Evolutionary conservation across 495 filamentous ascomycete genomes (phyloP).

Genomic region (Staphylotrichum longicolle): DNA sequence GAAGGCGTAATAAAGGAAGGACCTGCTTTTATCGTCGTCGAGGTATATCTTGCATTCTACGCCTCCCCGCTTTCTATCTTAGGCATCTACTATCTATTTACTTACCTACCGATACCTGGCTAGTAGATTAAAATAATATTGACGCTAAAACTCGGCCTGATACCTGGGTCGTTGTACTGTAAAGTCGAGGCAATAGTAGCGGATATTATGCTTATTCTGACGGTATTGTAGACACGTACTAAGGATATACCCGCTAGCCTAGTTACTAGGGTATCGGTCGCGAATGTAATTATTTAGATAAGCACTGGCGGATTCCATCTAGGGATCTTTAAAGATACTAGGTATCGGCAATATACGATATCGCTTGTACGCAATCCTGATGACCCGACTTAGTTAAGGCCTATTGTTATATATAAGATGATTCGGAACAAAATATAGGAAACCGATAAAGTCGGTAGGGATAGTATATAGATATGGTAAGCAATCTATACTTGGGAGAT

Average conservation of each 20-base stretch:
- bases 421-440: slow-evolving; percentile 5
- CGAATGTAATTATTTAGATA: not conserved
- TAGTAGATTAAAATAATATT: slow-evolving; percentile 5
- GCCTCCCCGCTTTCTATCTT: not conserved
- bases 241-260: slow-evolving; percentile 8
- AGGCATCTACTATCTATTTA: slow-evolving; percentile 1
- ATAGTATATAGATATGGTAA: slow-evolving; percentile 9
- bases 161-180: not conserved
- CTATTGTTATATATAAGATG: slow-evolving; percentile 7
- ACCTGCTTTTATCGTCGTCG: slow-evolving; percentile 5
- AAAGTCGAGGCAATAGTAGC: slow-evolving; percentile 9
- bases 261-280: slow-evolving; percentile 2
- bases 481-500: too few relatives aligned
- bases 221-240: not conserved
- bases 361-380: slow-evolving; percentile 1
- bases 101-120: slow-evolving; percentile 6
- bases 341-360: slow-evolving; percentile 1
- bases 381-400: slow-evolving; percentile 2
- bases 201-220: slow-evolving; percentile 7
- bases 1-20: slow-evolving; percentile 7
- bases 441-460: not conserved
- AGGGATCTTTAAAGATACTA: slow-evolving; percentile 5
- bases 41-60: slow-evolving; percentile 8
- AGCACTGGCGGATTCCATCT: slow-evolving; percentile 6
- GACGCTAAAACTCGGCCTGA: not conserved